Evolutionary conservation across 108 stramenopile species (phyloP).

Genomic region (Schizochytrium sp.): DNA sequence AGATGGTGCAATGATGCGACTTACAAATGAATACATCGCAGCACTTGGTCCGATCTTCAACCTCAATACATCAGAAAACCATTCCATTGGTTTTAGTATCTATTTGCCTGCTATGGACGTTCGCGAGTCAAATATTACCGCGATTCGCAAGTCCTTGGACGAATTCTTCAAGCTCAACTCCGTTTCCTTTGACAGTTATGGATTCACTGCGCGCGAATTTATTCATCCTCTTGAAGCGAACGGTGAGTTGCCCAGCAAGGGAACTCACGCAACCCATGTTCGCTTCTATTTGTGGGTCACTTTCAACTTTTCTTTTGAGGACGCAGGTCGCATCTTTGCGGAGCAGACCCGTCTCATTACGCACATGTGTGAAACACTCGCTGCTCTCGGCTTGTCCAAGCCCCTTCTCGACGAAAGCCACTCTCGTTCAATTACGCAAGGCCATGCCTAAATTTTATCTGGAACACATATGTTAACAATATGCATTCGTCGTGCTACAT

Average conservation of each 20-base stretch:
- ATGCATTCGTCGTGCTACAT: no score
- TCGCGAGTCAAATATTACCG: background rate
- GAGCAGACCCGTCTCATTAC: constrained; percentile 5
- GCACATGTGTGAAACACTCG: background rate
- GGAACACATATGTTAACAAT: no score
- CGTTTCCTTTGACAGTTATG: background rate
- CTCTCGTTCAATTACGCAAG: background rate
- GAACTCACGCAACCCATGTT: constrained; percentile 33
- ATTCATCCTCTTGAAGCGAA: constrained; percentile 11
- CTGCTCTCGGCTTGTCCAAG: background rate
- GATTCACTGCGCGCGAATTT: constrained; percentile 35
- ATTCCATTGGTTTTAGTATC: background rate
- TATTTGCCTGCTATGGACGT: constrained; percentile 13
- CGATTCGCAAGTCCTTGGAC: background rate
- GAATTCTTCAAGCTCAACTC: background rate
- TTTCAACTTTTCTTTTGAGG: background rate
- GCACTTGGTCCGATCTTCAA: constrained; percentile 16
- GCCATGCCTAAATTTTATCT: background rate
- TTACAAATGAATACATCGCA: constrained; percentile 7
- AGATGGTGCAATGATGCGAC: constrained; percentile 52
- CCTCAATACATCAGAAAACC: constrained; percentile 45
- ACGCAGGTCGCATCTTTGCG: background rate
- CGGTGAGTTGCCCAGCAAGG: background rate
- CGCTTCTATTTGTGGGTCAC: constrained; percentile 11
- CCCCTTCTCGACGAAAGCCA: constrained; percentile 11